Evolutionary conservation across 164 flowering plant genomes (phyloP), one percentile per base, ranked within the genome.

Genomic region (Vitis amurensis): DNA sequence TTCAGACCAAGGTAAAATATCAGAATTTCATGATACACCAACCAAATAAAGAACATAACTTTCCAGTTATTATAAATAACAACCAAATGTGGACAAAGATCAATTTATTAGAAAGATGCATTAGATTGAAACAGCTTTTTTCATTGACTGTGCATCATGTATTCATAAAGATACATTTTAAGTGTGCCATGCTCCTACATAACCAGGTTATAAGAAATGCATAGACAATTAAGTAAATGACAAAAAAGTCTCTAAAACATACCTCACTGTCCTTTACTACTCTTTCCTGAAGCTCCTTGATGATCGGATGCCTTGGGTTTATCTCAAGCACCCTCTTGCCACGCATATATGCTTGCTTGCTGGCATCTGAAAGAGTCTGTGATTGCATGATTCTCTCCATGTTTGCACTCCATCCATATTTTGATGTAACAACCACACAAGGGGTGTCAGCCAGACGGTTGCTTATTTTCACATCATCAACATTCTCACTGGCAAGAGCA

Each of bases 381-480:
- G 99, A 83, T 63, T 90, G 92, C 99, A 95, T 95, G 76, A 93
- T 95, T 77, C 90, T 87, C 76, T 95, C 98, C 99, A 95, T 95
- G 74, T 95, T 91, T 0, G 99, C 87, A 75, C 98, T 95, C 99
- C 99, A 95, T 2, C 99, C 99, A 70, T 77, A 95, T 78, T 95
- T 91, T 0, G 98, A 93, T 16, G 98, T 95, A 70, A 95, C 99
- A 59, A 95, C 98, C 48, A 95, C 98, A 79, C 99, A 95, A 13
- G 99, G 99, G 12, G 88, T 86, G 82, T 90, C 71, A 27, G 78
- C 93, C 85, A 95, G 79, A 59, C 98, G 93, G 84, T 88, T 91
- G 81, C 94, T 90, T 55, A 95, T 72, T 84, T 93, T 93, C 30
- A 93, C 96, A 73, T 90, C 91, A 72, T 95, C 99, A 29, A 95